Conservation (phyloP, 805 yeast genomes). For the Zygosaccharomyces kombuchaensis region DNA sequence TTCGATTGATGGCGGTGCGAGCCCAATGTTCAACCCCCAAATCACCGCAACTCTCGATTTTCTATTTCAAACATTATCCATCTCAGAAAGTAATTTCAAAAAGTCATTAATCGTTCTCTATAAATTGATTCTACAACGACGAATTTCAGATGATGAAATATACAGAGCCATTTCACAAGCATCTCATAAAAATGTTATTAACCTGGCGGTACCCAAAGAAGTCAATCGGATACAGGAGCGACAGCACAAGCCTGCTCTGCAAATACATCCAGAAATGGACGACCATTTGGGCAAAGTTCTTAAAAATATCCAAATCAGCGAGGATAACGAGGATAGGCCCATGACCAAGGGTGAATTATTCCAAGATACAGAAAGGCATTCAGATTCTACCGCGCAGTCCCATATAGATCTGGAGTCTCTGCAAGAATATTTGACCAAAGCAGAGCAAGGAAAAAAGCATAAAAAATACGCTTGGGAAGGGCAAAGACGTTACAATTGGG, state of each 20-base stretch:
- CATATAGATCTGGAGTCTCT: conserved; percentile 17
- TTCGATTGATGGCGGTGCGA: conserved; percentile 3
- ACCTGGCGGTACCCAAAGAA: conserved; percentile 14
- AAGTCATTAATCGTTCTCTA: conserved; percentile 11
- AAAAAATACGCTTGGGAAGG: conserved; percentile 19
- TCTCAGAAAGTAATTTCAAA: conserved; percentile 1
- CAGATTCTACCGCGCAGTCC: not conserved
- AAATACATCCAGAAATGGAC: conserved; percentile 12
- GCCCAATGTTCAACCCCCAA: conserved; percentile 4
- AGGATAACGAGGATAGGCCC: not conserved
- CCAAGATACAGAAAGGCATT: not conserved
- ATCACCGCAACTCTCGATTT: conserved; percentile 5
- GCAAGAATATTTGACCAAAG: conserved; percentile 20
- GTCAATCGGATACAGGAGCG: not conserved
- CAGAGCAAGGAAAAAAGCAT: conserved; percentile 21
- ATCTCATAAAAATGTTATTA: conserved; percentile 8
- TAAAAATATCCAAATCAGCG: conserved; percentile 4
- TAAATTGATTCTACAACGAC: conserved; percentile 18
- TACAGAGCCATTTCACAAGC: conserved; percentile 12
- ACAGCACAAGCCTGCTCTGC: conserved; percentile 7
- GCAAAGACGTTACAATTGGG: conserved; percentile 26
- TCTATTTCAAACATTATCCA: conserved; percentile 1
- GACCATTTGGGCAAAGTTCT: conserved; percentile 11
- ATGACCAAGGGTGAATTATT: not conserved
- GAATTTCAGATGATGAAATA: conserved; percentile 14